phyloP scores from a whole-genome alignment of 176 grass and related monocot species.

The Juncus inflexus region DNA sequence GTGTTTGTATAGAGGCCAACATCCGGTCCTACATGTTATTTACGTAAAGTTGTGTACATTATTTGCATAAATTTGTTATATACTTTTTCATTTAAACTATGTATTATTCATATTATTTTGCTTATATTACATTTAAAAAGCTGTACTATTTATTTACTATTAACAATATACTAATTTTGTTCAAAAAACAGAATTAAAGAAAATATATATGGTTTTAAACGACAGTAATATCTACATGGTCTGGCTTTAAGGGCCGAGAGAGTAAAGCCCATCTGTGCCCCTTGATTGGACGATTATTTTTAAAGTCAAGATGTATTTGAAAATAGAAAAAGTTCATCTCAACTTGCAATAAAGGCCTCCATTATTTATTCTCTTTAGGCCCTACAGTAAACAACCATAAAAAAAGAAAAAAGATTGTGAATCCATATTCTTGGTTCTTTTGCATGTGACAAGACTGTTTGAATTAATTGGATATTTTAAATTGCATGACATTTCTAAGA shows the following conservation, averaged over 20 bases:
- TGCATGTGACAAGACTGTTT: no score
- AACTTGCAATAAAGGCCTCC: no score
- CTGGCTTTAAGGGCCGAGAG: conserved; percentile 17
- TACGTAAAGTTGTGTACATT: conserved; percentile 10
- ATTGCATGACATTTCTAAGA: no score
- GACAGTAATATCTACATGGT: not conserved
- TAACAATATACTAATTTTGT: not conserved
- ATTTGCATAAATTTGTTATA: not conserved
- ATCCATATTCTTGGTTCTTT: no score
- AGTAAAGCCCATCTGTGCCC: conserved; percentile 2
- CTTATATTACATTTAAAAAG: not conserved
- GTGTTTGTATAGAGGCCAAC: conserved; percentile 12
- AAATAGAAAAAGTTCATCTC: no score
- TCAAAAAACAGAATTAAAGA: not conserved
- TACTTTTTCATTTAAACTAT: not conserved
- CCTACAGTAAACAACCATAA: no score
- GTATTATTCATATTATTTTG: not conserved
- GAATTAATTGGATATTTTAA: no score
- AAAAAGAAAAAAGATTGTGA: no score
- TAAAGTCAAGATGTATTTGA: not conserved
- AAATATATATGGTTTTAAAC: not conserved
- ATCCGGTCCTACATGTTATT: conserved; percentile 17
- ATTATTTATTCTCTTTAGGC: no score
- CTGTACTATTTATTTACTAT: not conserved
- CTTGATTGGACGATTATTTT: not conserved